A percentile compares a stretch with the other conserved stretches of the same genome.
phyloP scores from a whole-genome alignment of 139 green algal species.

The Desmodesmus armatus region DNA sequence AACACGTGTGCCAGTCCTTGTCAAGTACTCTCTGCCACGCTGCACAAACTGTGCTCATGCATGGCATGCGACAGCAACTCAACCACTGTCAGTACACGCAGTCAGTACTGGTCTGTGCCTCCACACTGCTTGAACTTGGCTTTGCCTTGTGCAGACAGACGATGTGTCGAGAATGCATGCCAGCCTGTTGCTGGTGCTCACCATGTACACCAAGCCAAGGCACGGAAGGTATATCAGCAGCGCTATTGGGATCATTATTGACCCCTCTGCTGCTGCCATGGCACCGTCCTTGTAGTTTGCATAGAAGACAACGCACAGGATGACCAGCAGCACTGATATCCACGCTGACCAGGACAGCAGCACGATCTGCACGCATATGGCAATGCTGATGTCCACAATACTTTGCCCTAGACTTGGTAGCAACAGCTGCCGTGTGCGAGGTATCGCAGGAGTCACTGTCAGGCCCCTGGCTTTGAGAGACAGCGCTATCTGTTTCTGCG shows the following conservation, averaged over 20 bases:
- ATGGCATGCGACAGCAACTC: too few species aligned
- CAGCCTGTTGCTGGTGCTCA: background rate
- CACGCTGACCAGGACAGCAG: conserved; percentile 5
- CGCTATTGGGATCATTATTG: background rate
- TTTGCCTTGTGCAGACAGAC: too few species aligned
- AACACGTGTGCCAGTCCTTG: too few species aligned
- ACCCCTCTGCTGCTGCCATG: background rate
- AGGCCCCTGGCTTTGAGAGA: conserved; percentile 29
- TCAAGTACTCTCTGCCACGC: too few species aligned
- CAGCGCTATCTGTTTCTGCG: conserved; percentile 14
- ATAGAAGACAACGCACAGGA: conserved; percentile 23
- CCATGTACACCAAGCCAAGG: background rate
- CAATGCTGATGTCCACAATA: background rate
- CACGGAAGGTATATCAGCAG: conserved; percentile 10
- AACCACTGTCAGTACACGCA: too few species aligned
- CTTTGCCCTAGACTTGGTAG: too few species aligned
- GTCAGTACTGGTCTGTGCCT: too few species aligned
- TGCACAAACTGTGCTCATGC: too few species aligned
- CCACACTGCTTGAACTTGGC: too few species aligned
- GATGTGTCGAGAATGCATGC: too few species aligned
- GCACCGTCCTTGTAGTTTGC: background rate
- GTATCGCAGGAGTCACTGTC: conserved; percentile 6
- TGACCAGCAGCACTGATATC: conserved; percentile 23
- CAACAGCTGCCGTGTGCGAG: conserved; percentile 1
- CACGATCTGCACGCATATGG: conserved; percentile 5